Evolutionary conservation across 306 rosid species (phyloP).

Genomic region (Benincasa hispida): DNA sequence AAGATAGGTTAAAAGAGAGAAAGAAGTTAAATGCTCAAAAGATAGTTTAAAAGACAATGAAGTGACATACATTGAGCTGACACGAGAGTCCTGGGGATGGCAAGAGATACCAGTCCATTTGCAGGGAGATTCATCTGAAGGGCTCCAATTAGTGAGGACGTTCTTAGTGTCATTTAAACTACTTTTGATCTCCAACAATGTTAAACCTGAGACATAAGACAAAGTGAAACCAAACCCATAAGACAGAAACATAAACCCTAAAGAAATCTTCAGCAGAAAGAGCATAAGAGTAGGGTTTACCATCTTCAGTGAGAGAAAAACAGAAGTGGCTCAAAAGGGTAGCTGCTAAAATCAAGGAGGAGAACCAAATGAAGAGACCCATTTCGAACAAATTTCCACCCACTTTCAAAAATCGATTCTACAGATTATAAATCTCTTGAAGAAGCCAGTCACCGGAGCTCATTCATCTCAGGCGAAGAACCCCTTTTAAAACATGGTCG

Average conservation of each 20-base stretch:
- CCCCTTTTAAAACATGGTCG: background rate
- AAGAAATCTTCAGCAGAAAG: background rate
- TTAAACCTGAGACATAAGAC: conserved; percentile 33
- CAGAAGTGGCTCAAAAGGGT: conserved; percentile 23
- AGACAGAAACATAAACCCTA: background rate
- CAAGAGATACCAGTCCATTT: conserved; percentile 89
- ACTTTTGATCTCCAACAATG: conserved; percentile 68
- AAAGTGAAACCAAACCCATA: background rate
- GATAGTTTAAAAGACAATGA: background rate
- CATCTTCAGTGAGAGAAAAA: conserved; percentile 67
- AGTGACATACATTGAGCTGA: conserved; percentile 54
- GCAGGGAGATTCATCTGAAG: conserved; percentile 70
- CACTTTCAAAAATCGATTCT: background rate
- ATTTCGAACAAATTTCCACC: conserved; percentile 15
- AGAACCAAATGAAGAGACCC: conserved; percentile 24
- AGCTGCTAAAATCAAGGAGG: conserved; percentile 20
- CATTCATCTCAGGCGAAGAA: background rate
- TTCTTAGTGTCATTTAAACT: conserved; percentile 57
- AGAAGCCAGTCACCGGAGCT: background rate
- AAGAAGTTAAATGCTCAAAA: background rate
- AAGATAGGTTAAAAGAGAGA: background rate
- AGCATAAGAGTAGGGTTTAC: conserved; percentile 25
- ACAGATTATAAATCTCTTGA: background rate
- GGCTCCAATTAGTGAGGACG: conserved; percentile 63
- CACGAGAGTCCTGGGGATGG: conserved; percentile 59